Evolutionary conservation across 2,329 filamentous ascomycete genomes (phyloP).

Genomic region (Sporothrix humicola): DNA sequence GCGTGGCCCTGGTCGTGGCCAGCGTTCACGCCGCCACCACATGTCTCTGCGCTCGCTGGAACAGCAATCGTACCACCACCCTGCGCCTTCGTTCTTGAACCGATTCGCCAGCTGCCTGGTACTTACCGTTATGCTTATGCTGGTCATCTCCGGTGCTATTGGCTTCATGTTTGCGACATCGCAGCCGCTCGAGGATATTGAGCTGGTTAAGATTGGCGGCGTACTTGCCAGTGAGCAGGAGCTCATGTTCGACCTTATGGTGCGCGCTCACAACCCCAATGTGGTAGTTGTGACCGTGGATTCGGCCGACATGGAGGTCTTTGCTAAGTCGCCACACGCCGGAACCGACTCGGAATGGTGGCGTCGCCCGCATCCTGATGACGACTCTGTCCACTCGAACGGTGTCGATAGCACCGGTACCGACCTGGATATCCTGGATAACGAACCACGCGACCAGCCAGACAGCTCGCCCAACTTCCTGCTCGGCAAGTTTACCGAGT

Average conservation of each 20-base stretch:
- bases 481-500: slow-evolving; percentile 83
- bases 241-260: slow-evolving; percentile 89
- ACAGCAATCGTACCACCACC: slow-evolving; percentile 67
- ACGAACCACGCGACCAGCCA: slow-evolving; percentile 60
- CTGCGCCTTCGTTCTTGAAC: slow-evolving; percentile 65
- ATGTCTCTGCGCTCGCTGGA: slow-evolving; percentile 73
- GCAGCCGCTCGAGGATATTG: slow-evolving; percentile 79
- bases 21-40: slow-evolving; percentile 61
- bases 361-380: slow-evolving; percentile 48
- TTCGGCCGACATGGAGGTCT: slow-evolving; percentile 87
- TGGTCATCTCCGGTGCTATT: slow-evolving; percentile 83
- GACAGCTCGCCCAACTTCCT: slow-evolving; percentile 80
- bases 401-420: not conserved
- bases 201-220: slow-evolving; percentile 81
- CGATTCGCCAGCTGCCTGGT: slow-evolving; percentile 87
- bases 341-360: slow-evolving; percentile 70
- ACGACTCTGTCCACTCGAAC: not conserved
- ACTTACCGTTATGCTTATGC: slow-evolving; percentile 77
- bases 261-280: slow-evolving; percentile 90
- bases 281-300: slow-evolving; percentile 85
- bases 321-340: slow-evolving; percentile 90
- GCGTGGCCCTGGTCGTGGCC: slow-evolving; percentile 60
- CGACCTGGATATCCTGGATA: slow-evolving; percentile 47
- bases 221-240: slow-evolving; percentile 94
- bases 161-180: slow-evolving; percentile 92